These are phyloP conservation scores for Leishmania martiniquensis DNA, from an alignment of 208 protist genomes.

Conservation along the genomic window DNA sequence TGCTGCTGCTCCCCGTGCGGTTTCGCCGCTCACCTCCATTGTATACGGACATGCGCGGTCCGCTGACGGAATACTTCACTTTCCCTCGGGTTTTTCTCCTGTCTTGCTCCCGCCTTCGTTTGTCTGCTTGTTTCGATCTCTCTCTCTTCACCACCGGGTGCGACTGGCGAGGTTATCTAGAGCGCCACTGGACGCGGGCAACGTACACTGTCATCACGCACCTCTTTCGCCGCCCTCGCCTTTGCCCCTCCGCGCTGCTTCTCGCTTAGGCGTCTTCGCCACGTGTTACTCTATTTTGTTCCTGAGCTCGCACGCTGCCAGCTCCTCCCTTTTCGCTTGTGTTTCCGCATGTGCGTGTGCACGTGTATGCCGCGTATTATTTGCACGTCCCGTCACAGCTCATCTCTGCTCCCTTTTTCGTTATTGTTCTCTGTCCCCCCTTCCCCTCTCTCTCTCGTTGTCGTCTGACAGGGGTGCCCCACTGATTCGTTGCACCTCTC, in stretches of 20 bases:
- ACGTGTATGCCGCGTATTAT: background rate
- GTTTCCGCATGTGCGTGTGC: background rate
- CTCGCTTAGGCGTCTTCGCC: background rate
- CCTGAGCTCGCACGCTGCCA: background rate
- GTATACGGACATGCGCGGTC: too few relatives aligned
- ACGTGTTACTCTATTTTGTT: slow-evolving; percentile 2
- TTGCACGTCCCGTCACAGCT: background rate
- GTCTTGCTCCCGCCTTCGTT: background rate
- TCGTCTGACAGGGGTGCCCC: background rate
- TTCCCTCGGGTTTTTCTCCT: too few relatives aligned
- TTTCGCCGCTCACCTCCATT: too few relatives aligned
- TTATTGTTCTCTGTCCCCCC: background rate
- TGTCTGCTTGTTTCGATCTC: background rate
- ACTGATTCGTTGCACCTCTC: background rate
- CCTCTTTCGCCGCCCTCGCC: background rate
- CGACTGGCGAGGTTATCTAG: background rate
- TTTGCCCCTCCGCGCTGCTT: background rate
- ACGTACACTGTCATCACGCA: background rate
- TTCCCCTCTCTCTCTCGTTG: background rate
- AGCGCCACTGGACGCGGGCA: background rate
- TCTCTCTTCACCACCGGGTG: background rate
- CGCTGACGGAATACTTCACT: too few relatives aligned
- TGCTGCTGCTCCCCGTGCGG: background rate
- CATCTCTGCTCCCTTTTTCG: background rate
- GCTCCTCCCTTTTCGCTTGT: slow-evolving; percentile 1